These are phyloP conservation scores for Sphaerulina musiva DNA, from an alignment of 2,329 filamentous ascomycete genomes.

Conservation along the genomic window DNA sequence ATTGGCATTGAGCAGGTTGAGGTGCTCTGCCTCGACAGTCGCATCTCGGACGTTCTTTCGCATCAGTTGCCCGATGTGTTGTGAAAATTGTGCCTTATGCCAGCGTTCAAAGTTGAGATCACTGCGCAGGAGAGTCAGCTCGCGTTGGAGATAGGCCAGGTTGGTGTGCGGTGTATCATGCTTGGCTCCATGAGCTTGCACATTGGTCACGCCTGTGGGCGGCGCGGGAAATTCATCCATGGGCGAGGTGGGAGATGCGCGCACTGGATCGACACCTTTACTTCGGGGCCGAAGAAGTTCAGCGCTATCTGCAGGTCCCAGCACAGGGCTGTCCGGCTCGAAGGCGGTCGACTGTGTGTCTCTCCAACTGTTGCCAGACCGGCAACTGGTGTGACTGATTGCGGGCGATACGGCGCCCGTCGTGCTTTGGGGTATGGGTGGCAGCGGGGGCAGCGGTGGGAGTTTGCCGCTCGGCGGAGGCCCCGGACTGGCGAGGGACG, in stretches of 20 bases:
- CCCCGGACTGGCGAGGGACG: constrained; percentile 40
- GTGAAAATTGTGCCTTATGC: constrained; percentile 74
- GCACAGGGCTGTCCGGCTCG: constrained; percentile 55
- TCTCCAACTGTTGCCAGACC: constrained; percentile 45
- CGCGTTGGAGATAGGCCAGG: constrained; percentile 58
- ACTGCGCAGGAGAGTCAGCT: constrained; percentile 69
- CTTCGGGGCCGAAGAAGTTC: constrained; percentile 20
- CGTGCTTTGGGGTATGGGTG: constrained; percentile 21
- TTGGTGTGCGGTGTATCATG: constrained; percentile 29
- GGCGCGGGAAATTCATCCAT: constrained; percentile 28
- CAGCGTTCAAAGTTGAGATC: constrained; percentile 79
- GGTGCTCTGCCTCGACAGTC: constrained; percentile 72
- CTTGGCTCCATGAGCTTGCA: constrained; percentile 9
- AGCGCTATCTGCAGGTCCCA: constrained; percentile 42
- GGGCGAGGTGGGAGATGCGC: constrained; percentile 13
- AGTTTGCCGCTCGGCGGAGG: constrained; percentile 43
- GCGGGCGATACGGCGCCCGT: constrained; percentile 29
- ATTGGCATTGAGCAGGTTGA: constrained; percentile 72
- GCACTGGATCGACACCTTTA: constrained; percentile 5
- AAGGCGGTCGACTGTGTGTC: constrained; percentile 49
- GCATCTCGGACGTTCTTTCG: constrained; percentile 69
- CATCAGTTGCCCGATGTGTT: constrained; percentile 72
- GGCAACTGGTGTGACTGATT: constrained; percentile 28
- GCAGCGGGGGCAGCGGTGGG: constrained; percentile 38
- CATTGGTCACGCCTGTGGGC: not conserved